phyloP scores from a whole-genome alignment of 2,329 filamentous ascomycete genomes.

The Colletotrichum liriopes region DNA sequence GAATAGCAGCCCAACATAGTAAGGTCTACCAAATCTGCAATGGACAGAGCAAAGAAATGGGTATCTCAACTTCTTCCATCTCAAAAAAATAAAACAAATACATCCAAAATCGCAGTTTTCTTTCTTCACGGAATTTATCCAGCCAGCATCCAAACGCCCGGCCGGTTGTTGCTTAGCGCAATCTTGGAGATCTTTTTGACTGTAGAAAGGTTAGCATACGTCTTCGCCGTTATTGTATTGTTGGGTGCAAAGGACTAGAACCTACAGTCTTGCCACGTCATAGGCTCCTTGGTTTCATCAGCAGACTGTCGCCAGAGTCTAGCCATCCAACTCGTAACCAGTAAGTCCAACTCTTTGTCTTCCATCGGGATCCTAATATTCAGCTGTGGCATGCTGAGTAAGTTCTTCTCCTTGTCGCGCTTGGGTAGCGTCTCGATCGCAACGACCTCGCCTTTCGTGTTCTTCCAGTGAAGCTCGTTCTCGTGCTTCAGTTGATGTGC shows the following conservation, averaged over 20 bases:
- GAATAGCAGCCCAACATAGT: not conserved
- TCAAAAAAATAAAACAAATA: not conserved
- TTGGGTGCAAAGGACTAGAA: not conserved
- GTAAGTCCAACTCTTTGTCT: slow-evolving; percentile 49
- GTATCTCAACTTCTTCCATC: not conserved
- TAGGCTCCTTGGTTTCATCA: slow-evolving; percentile 45
- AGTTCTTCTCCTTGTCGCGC: slow-evolving; percentile 42
- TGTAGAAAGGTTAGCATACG: not conserved
- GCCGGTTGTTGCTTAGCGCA: not conserved
- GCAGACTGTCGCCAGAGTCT: slow-evolving; percentile 49
- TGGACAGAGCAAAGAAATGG: not conserved
- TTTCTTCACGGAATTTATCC: not conserved
- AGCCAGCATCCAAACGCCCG: not conserved
- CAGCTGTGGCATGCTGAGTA: slow-evolving; percentile 45
- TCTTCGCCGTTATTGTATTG: not conserved
- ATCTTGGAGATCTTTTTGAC: slow-evolving; percentile 25
- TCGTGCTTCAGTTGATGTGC: slow-evolving; percentile 46
- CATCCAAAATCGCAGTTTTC: not conserved
- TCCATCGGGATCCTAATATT: slow-evolving; percentile 44
- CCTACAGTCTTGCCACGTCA: slow-evolving; percentile 48
- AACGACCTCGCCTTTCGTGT: slow-evolving; percentile 43
- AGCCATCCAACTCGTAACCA: slow-evolving; percentile 51
- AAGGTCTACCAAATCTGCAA: not conserved
- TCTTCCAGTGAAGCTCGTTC: slow-evolving; percentile 48
- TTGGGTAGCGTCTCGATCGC: slow-evolving; percentile 48